Evolutionary conservation across 192 early-diverging fungal genomes (phyloP).

Genomic region (Funneliformis geosporum): DNA sequence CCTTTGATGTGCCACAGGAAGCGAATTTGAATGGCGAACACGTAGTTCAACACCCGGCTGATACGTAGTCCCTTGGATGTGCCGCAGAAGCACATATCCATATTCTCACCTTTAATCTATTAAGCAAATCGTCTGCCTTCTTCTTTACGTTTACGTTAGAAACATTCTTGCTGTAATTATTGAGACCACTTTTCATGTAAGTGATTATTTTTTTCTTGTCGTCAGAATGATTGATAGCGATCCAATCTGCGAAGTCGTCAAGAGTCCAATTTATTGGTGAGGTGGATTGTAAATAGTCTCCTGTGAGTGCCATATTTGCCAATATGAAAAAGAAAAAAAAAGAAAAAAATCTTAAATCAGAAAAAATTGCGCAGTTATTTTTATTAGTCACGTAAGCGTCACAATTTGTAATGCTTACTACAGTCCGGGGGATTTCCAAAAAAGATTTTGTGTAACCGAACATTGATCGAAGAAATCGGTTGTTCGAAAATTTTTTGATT

Average conservation of each 20-base stretch:
- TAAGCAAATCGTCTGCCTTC: not conserved
- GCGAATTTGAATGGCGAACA: not conserved
- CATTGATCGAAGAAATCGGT: too few species aligned
- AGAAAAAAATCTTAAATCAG: too few species aligned
- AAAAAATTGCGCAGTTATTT: too few species aligned
- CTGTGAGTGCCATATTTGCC: too few species aligned
- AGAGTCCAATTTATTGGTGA: constrained; percentile 8
- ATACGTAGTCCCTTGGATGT: constrained; percentile 22
- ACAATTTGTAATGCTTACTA: too few species aligned
- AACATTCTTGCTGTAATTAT: not conserved
- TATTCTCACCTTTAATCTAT: not conserved
- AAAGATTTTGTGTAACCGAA: too few species aligned
- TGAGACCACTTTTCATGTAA: not conserved
- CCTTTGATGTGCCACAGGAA: constrained; percentile 16
- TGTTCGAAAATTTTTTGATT: too few species aligned
- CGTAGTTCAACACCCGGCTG: constrained; percentile 11
- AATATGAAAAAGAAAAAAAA: too few species aligned
- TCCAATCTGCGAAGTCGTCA: constrained; percentile 5
- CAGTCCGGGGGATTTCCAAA: too few species aligned
- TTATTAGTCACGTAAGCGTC: too few species aligned
- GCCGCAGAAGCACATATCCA: not conserved
- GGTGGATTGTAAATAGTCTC: constrained; percentile 17
- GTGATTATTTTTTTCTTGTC: not conserved
- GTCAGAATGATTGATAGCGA: constrained; percentile 1
- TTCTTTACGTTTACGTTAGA: not conserved